These are phyloP conservation scores for Poterioochromonas sp. DNA, from an alignment of 352 stramenopile genomes.

Conservation along the genomic window DNA sequence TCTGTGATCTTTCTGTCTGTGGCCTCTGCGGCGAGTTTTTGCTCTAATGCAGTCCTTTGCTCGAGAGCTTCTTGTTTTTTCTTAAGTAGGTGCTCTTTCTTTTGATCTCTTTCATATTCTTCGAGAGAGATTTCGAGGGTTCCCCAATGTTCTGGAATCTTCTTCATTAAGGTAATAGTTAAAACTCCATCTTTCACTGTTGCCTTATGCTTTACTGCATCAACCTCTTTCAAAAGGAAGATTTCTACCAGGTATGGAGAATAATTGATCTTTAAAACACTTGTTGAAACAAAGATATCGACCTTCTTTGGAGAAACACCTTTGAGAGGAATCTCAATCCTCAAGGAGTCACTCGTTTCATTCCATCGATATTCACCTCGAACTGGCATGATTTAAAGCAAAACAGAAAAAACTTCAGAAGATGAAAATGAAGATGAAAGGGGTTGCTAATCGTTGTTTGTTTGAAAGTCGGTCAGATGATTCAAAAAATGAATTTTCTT, in stretches of 20 bases:
- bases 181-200: slow-evolving; percentile 36
- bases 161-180: slow-evolving; percentile 36
- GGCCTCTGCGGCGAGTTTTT: slow-evolving; percentile 17
- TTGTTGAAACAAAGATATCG: slow-evolving; percentile 34
- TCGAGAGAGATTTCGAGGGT: neutral
- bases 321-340: slow-evolving; percentile 38
- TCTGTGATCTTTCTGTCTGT: slow-evolving; percentile 35
- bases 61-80: neutral
- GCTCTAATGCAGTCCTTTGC: neutral
- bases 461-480: no score
- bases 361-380: slow-evolving; percentile 34
- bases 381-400: slow-evolving; percentile 29
- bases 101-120: no score
- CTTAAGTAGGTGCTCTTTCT: slow-evolving; percentile 27
- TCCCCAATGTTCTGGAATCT: slow-evolving; percentile 5
- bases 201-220: slow-evolving; percentile 25
- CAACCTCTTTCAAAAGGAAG: slow-evolving; percentile 36
- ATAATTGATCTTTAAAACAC: slow-evolving; percentile 41
- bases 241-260: slow-evolving; percentile 40
- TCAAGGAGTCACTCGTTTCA: slow-evolving; percentile 33
- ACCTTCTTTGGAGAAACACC: slow-evolving; percentile 23
- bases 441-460: no score
- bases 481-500: no score
- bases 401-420: neutral
- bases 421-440: no score